Evolutionary conservation across 495 filamentous ascomycete species (phyloP), one percentile per base, ranked within the genome.

Genomic region (Penicillium cataractarum): DNA sequence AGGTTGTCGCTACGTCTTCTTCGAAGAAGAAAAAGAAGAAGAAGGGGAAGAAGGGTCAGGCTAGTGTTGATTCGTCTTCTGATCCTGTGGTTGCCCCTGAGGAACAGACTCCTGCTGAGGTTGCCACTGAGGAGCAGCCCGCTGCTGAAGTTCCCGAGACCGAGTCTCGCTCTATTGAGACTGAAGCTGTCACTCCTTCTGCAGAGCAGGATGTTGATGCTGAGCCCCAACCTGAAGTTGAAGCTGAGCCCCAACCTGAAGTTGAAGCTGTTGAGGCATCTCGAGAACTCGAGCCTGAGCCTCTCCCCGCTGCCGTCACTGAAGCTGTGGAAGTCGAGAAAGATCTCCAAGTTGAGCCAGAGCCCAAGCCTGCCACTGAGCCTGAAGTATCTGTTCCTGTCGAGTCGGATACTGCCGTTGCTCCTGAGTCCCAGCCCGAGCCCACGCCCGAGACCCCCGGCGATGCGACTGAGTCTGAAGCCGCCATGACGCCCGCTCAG

Each of bases 21-120:
- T 74, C 76, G 0, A 74, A 73, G 60, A 78, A 79, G 65, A 78
- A 74, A 49, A 76, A 73, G 61, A 76, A 78, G 39, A 74, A 75
- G 29, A 77, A 73, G 63, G 66, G 66, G 26, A 76, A 76, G 65
- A 76, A 76, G 65, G 65, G 62, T 15, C 69, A 66, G 24, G 51
- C 26, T 12, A 59, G 58, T 50, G 53, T 66, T 31, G 69, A 73
- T 24, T 39, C 61, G 35, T 37, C 51, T 55, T 46, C 61, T 56
- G 69, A 69, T 29, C 35, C 62, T 42, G 50, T 37, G n/a, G 12
- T 22, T 27, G 48, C 27, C 17, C 22, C 40, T 26, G 46, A 62
- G 3, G 58, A 61, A n/a, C 57, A 64, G 13, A 21, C 33, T 26
- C 40, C 39, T 22, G 39, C 12, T 40, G n/a, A 54, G 27, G 4